These are phyloP conservation scores for Fusarium sp. DNA, from an alignment of 2,329 filamentous ascomycete genomes.

Conservation along the genomic window DNA sequence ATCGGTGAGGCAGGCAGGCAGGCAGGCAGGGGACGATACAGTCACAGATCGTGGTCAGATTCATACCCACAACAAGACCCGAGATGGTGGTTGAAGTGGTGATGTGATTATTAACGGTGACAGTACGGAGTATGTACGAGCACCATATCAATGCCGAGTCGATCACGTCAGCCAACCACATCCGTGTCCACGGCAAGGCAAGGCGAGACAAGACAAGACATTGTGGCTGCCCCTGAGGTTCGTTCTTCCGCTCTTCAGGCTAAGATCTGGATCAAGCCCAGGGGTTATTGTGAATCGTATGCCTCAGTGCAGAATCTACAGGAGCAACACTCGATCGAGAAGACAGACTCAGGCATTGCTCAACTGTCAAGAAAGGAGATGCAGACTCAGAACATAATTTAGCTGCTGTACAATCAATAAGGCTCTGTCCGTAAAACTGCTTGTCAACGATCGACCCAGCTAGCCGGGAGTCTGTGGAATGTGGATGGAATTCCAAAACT, in stretches of 20 bases:
- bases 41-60: constrained; percentile 7
- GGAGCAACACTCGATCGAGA: not conserved
- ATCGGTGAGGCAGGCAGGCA: too few relatives aligned
- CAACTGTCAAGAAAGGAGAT: constrained; percentile 7
- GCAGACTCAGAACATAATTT: not conserved
- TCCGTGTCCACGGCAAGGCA: not conserved
- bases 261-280: not conserved
- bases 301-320: not conserved
- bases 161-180: constrained; percentile 35
- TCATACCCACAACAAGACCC: constrained; percentile 9
- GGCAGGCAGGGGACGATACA: too few relatives aligned
- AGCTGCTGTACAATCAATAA: not conserved
- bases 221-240: constrained; percentile 11
- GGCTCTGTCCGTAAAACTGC: constrained; percentile 5
- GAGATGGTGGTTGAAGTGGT: constrained; percentile 12
- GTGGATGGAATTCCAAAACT: constrained; percentile 38
- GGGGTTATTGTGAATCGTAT: too few relatives aligned
- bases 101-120: constrained; percentile 2
- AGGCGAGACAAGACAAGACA: not conserved
- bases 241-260: constrained; percentile 7
- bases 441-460: constrained; percentile 29
- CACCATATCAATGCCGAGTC: constrained; percentile 30
- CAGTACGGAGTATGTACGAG: not conserved
- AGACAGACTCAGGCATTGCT: not conserved
- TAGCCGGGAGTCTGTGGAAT: constrained; percentile 36